Evolutionary conservation across 495 filamentous ascomycete genomes (phyloP), one percentile per base, ranked within the genome.

Genomic region (Neurospora sp.): DNA sequence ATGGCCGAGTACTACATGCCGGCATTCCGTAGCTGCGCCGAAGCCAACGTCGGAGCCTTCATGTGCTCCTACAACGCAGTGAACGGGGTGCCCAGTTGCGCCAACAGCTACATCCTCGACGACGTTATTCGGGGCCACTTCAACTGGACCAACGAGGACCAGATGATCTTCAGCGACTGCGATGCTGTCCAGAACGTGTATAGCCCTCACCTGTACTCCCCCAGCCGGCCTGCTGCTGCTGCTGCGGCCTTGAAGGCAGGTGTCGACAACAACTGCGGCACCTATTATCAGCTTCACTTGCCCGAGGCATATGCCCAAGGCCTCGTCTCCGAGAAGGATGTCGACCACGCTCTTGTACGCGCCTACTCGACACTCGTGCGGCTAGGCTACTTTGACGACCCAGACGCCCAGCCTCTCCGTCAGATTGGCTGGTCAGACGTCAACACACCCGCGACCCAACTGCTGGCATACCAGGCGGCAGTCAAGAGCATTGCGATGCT

Each of bases 41-140:
- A 83, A 66, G 78, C 81, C 14, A 80, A 82, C 59, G 81, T 82
- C 37, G 80, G 77, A 38, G 77, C 75, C n/a, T 76, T 83, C 75
- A 83, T 83, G 82, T 83, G 82, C 70, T 79, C 81, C 11, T 83
- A 83, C 71, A 83, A 83, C 69, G 37, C 77, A 7, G 80, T 83
- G 62, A 81, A 83, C 59, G 82, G 82, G 12, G 75, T 79, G 46
- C 82, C 82, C 9, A 75, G 79, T 5, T 83, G 82, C 71, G 80
- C 81, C 16, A 80, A 79, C 44, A 77, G 74, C 0, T 83, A 80
- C 39, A 71, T 83, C 11, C 75, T 83, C 72, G 71, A 76, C 71
- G 78, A 76, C 9, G 72, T 83, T 10, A 78, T 83, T 39, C 78
- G 82, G 12, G 81, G 81, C 20, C 79, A 80, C 74, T 83, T 80